Base-by-base conservation (phyloP, 768 basidiomycete species). In the Suillus ampliporus region DNA sequence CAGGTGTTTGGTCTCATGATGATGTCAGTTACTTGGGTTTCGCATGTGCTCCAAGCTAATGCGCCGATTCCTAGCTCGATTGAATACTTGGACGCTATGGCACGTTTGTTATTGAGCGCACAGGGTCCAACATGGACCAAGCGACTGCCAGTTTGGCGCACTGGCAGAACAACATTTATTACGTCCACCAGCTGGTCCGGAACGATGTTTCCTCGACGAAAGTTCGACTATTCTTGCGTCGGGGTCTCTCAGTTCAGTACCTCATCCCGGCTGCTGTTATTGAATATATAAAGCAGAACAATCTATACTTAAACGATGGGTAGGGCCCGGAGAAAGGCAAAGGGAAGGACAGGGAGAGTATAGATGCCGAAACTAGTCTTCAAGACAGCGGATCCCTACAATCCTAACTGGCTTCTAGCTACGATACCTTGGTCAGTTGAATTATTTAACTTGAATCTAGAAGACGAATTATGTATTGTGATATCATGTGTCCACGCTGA, bases 141-240 rank as follows among this genome's bases (percentile, higher is more conserved):
- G 90, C 90, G 13, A 89, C 86, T 37, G 90, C 91, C 68, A 85
- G 77, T 71, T 81, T 92, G 73, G 89, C 88, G 63, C 85, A 83
- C 64, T 90, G 86, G 89, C 87, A 88, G 64, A 83, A 86, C 73
- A 96, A 95, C 72, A 95, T 97, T 63, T 89, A 94, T 71, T 86
- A 98, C 64, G 90, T 97, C 69, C 90, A 92, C 60, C 95, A 97
- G 75, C 84, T 97, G 60, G 97, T 98, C 67, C 95, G 97, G 78
- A 98, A 98, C 72, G 95, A 98, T 73, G 95, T 98, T 50, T 96
- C 94, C 8, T 95, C 92, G 67, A 97, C 96, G 23, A 98, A 97
- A 82, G 94, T 88, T 67, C 89, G 91, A 37, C 74, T 92, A 35
- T 91, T 93, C 78, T 79, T 94, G 57, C 82, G 91, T 69, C 84